Base-by-base conservation (phyloP, 2,329 filamentous ascomycete genomes). In the Penicillium hordei region DNA sequence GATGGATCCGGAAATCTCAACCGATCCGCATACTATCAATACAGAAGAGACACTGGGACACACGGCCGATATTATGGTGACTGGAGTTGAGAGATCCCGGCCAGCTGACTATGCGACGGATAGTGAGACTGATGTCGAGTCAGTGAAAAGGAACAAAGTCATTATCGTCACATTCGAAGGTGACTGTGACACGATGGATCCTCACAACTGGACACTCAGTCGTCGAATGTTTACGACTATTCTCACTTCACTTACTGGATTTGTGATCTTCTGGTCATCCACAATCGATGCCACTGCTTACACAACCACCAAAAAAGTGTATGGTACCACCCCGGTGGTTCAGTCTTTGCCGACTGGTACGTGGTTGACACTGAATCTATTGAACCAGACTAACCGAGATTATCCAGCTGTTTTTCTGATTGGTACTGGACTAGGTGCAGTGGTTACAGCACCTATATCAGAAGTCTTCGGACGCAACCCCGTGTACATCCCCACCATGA, bases 241-340 rank as follows among this genome's bases (percentile, higher is more conserved):
- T 27, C 56, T 75, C 29, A 36, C 62, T 68, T 75, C 23, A 63
- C 76, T 52, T 68, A 68, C 10, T 60, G 73, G 23, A 76, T 82
- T 40, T 77, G 75, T 80, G 48, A 73, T 79, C 4, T 79, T 82
- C 19, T 80, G 75, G 23, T 74, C 80, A 2, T 79, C 76, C 31
- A 76, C 78, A 0, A 81, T 83, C 42, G 81, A 82, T 61, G 77
- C 78, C n/a, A 76, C 76, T 46, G 79, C 76, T 12, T 68, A 82
- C 33, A 68, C 66, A 3, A 68, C 73, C 43, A 79, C 76, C 2
- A 73, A 71, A 27, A 55, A 61, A 33, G 8, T 53, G 6, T 64
- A 45, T 33, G 46, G 55, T n/a, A 62, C 57, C 4, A 59, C 23
- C 17, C 59, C 63, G n/a, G 59, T 64, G 25, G 12, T 65, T 17